A percentile compares a stretch with the other conserved stretches of the same genome.
Evolutionary conservation across 2,329 filamentous ascomycete species (phyloP).

Genomic region (Orbilia oligospora): DNA sequence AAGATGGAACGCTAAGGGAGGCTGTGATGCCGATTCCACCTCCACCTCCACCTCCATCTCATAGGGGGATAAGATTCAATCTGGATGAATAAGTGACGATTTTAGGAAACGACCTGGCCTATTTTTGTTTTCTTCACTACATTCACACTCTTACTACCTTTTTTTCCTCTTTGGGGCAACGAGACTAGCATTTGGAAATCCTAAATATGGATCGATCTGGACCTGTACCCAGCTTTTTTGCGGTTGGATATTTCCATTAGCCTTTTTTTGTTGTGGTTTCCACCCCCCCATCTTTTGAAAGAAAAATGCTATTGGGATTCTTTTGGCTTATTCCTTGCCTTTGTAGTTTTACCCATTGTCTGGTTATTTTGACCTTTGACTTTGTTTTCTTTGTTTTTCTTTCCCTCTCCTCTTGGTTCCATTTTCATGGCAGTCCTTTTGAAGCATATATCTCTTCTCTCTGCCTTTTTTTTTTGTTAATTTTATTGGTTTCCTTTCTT

Average conservation of each 20-base stretch:
- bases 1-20: conserved; percentile 39
- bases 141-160: not conserved
- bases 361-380: not conserved
- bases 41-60: conserved; percentile 17
- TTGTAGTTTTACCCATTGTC: not conserved
- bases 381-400: not conserved
- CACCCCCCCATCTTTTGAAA: not conserved
- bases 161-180: not conserved
- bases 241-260: not conserved
- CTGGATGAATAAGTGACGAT: conserved; percentile 37
- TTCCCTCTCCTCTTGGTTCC: no score
- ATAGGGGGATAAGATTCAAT: conserved; percentile 28
- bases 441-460: not conserved
- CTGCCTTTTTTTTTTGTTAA: not conserved
- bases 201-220: not conserved
- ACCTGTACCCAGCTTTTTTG: not conserved
- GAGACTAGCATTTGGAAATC: not conserved
- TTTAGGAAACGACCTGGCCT: not conserved
- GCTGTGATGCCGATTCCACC: conserved; percentile 41
- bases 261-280: not conserved
- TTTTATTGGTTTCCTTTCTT: not conserved
- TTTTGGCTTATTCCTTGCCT: not conserved
- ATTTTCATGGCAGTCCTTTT: not conserved
- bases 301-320: not conserved
- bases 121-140: not conserved